These are phyloP conservation scores for Oemleria cerasiformis DNA, from an alignment of 306 rosid species.

Conservation along the genomic window DNA sequence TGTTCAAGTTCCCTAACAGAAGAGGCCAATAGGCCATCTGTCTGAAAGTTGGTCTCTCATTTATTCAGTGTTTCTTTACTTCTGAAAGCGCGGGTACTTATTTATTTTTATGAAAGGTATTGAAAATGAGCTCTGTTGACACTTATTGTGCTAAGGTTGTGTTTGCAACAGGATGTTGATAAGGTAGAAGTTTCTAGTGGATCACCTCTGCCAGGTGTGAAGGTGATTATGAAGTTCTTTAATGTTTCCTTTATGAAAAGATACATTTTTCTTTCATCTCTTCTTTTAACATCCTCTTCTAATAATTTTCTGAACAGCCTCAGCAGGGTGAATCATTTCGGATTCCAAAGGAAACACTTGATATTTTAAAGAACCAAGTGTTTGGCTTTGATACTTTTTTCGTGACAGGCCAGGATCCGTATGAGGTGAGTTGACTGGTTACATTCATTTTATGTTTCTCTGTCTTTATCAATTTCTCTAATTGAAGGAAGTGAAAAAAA, in stretches of 20 bases:
- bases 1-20: not conserved
- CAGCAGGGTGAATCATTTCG: conserved; percentile 70
- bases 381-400: conserved; percentile 96
- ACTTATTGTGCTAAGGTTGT: conserved; percentile 33
- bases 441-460: not conserved
- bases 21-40: not conserved
- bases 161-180: conserved; percentile 55
- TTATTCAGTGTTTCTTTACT: not conserved
- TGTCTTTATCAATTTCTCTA: not conserved
- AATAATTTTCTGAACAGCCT: conserved; percentile 49
- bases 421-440: conserved; percentile 59
- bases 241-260: conserved; percentile 23
- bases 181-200: conserved; percentile 77
- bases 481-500: not conserved
- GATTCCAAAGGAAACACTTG: conserved; percentile 80
- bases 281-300: conserved; percentile 25
- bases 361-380: conserved; percentile 77
- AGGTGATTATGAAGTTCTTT: conserved; percentile 62
- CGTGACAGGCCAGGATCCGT: conserved; percentile 87
- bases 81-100: not conserved
- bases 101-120: conserved; percentile 21
- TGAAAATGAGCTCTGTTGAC: conserved; percentile 14
- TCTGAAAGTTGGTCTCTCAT: conserved; percentile 11
- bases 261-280: conserved; percentile 24
- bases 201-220: conserved; percentile 98